These are phyloP conservation scores for Naematelia aurantialba DNA, from an alignment of 768 basidiomycete species.

Conservation along the genomic window DNA sequence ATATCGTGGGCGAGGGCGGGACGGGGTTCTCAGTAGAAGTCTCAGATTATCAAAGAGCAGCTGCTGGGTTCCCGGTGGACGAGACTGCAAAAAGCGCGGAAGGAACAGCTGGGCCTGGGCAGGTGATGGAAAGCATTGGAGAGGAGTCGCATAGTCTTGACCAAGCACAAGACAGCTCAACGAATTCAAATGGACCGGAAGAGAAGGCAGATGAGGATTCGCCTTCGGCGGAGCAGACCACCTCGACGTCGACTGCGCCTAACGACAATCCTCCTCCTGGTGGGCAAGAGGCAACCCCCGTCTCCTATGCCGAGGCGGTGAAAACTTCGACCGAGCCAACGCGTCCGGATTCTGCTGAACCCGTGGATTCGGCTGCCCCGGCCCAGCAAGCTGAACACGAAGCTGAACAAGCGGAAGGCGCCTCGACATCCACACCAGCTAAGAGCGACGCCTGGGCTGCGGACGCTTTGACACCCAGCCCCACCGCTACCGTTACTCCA, in stretches of 20 bases:
- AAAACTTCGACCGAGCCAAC: background rate
- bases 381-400: background rate
- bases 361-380: background rate
- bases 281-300: background rate
- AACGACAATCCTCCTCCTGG: background rate
- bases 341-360: background rate
- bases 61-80: background rate
- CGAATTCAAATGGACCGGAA: background rate
- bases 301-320: conserved; percentile 11
- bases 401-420: too few species aligned
- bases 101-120: background rate
- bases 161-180: background rate
- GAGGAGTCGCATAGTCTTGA: background rate
- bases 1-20: conserved; percentile 7
- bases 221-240: background rate
- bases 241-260: background rate
- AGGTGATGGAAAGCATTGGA: background rate
- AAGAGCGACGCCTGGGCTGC: too few species aligned
- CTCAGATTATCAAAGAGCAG: background rate
- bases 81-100: background rate
- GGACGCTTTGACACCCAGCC: too few species aligned
- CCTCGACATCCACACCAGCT: too few species aligned
- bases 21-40: background rate
- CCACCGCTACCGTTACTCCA: background rate
- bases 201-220: background rate